phyloP scores from a whole-genome alignment of 441 rosid species.

The Euphorbia schlechtendalii region DNA sequence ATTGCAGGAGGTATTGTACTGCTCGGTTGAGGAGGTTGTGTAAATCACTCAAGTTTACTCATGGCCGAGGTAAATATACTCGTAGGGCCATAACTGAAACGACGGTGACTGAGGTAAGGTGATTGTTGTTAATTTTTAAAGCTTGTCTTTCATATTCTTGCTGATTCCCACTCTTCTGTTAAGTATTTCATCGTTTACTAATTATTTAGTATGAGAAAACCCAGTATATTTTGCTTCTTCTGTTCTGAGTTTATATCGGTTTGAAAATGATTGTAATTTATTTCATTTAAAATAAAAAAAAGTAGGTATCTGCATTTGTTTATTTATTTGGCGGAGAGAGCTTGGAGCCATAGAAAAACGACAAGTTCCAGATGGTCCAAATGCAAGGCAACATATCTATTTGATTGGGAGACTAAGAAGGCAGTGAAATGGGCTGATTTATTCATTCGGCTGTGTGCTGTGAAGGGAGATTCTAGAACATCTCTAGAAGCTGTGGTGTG shows the following conservation, averaged over 20 bases:
- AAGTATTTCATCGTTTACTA: neutral
- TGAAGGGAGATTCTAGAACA: slow-evolving; percentile 83
- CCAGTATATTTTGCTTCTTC: neutral
- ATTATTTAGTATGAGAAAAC: too few species aligned
- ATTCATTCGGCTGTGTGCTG: slow-evolving; percentile 69
- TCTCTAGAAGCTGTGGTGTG: slow-evolving; percentile 93
- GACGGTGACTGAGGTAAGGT: slow-evolving; percentile 94
- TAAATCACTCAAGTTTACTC: slow-evolving; percentile 89
- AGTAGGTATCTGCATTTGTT: slow-evolving; percentile 94
- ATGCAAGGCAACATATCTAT: slow-evolving; percentile 76
- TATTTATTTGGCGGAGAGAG: slow-evolving; percentile 92
- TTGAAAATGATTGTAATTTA: slow-evolving; percentile 3
- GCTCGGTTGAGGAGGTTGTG: slow-evolving; percentile 92
- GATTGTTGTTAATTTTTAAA: slow-evolving; percentile 18
- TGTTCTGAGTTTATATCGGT: neutral
- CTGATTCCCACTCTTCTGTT: neutral
- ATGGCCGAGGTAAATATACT: slow-evolving; percentile 87
- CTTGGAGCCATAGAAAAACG: slow-evolving; percentile 99
- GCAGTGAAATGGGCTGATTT: slow-evolving; percentile 90
- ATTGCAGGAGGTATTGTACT: slow-evolving; percentile 84
- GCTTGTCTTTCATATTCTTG: neutral
- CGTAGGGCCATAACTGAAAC: slow-evolving; percentile 62
- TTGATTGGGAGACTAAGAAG: slow-evolving; percentile 90
- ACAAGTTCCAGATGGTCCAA: slow-evolving; percentile 93
- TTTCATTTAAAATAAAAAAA: slow-evolving; percentile 22